A percentile compares a stretch with the other conserved stretches of the same genome.
phyloP scores from a whole-genome alignment of 1,284 basidiomycete species.

The Heliocybe sulcata region DNA sequence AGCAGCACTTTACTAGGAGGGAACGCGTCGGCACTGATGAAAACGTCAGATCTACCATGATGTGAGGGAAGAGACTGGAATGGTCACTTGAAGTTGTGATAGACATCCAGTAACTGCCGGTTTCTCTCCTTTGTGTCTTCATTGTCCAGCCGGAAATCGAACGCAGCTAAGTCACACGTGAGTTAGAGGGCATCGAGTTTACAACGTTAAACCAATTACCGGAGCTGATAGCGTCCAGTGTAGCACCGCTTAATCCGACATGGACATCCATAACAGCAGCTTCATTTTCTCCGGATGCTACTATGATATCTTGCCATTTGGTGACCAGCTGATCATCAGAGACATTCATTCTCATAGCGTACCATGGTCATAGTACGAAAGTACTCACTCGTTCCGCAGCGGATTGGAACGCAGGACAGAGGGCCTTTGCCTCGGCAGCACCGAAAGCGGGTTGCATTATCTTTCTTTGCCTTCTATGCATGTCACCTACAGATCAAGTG shows the following conservation, averaged over 20 bases:
- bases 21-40: neutral
- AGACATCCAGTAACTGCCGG: slow-evolving; percentile 19
- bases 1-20: neutral
- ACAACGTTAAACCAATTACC: slow-evolving; percentile 5
- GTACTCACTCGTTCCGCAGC: slow-evolving; percentile 33
- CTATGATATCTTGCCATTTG: slow-evolving; percentile 6
- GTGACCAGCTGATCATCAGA: slow-evolving; percentile 2
- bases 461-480: slow-evolving; percentile 13
- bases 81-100: slow-evolving; percentile 16
- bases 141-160: slow-evolving; percentile 25
- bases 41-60: no score
- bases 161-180: slow-evolving; percentile 17
- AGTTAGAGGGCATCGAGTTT: slow-evolving; percentile 10
- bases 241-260: slow-evolving; percentile 22
- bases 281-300: slow-evolving; percentile 17
- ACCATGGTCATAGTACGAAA: neutral
- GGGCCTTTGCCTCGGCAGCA: slow-evolving; percentile 35
- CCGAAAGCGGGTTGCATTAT: slow-evolving; percentile 15
- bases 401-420: slow-evolving; percentile 41
- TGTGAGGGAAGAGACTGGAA: neutral
- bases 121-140: no score
- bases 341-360: neutral
- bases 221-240: slow-evolving; percentile 29
- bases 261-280: slow-evolving; percentile 27
- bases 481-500: slow-evolving; percentile 10